Conservation (phyloP, 176 grass and related monocot species). For the Neostapfia colusana region DNA sequence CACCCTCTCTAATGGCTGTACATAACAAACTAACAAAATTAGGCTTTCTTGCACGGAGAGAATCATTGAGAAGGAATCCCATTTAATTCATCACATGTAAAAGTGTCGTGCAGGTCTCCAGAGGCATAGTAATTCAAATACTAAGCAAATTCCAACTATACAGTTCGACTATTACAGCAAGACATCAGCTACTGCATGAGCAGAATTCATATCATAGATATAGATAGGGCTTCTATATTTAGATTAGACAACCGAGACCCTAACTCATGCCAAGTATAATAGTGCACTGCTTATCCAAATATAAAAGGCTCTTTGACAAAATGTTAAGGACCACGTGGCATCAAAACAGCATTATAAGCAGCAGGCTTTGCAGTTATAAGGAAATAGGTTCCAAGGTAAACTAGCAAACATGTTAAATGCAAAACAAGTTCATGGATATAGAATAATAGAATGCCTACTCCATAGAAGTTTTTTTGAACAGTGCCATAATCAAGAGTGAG, state of each 20-base stretch:
- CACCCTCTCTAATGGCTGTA: slow-evolving; percentile 74
- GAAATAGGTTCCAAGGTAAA: slow-evolving; percentile 19
- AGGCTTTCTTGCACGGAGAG: background rate
- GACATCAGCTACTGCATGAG: background rate
- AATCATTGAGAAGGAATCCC: slow-evolving; percentile 16
- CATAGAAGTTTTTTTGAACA: background rate
- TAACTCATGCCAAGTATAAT: background rate
- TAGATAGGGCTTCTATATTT: background rate
- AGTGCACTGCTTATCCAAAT: slow-evolving; percentile 1
- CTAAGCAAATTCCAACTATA: background rate
- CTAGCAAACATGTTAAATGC: background rate
- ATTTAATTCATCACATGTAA: background rate
- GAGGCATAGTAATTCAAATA: slow-evolving; percentile 13
- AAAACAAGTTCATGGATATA: background rate
- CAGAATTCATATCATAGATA: slow-evolving; percentile 1
- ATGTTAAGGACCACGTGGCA: background rate
- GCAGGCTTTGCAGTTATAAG: background rate
- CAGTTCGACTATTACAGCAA: background rate
- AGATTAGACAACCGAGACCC: background rate
- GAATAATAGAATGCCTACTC: background rate
- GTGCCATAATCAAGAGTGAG: background rate
- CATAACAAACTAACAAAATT: slow-evolving; percentile 8
- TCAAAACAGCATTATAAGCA: slow-evolving; percentile 27
- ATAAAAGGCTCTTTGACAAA: background rate
- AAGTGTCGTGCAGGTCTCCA: background rate